Base-by-base conservation (phyloP, 257 asterid species). In the Oldenlandia corymbosa region DNA sequence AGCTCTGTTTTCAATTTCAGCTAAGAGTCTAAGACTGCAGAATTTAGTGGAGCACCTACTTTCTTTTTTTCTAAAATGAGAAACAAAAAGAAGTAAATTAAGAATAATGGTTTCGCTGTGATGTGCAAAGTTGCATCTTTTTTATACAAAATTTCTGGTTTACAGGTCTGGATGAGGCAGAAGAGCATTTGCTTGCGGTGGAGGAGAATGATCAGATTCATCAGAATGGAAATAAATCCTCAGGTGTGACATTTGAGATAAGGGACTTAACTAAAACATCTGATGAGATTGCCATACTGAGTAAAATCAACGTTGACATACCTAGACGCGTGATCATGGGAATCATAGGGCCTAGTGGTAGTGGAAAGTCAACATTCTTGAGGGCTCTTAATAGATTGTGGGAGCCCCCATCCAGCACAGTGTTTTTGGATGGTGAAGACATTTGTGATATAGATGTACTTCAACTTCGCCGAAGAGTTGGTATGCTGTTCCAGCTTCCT, bases 401-500 rank as follows among this genome's bases (percentile, higher is more conserved):
- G 95, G 94, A 88, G 70, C 94, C 95, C 26, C 60, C 81, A 14
- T 36, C 81, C 60, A 79, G 69, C 27, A 63, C 90, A 11, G 88
- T 88, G 67, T 85, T 88, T 64, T 57, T 84, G 68, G 95, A 87
- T 48, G 85, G 88, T 61, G 52, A 62, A 21, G 92, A 87, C 65
- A 82, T 84, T 14, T 79, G 88, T 63, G 82, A 75, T 51, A 71
- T 84, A 47, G 90, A 87, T 67, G 93, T 84, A 12, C 86, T 79
- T 8, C 59, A 51, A 2, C 91, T 88, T 78, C 90, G 91, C 27
- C 76, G 90, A 23, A 82, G 78, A 62, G 87, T 88, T 30, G 94
- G 92, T 21, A 80, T 85, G 94, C 62, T 85, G 16, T 88, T 88
- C 73, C 96, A 85, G 85, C 85, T 85, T 63, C 94, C 94, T 62